Conservation (phyloP, 345 rosid species). For the Moricandia moricandioides region DNA sequence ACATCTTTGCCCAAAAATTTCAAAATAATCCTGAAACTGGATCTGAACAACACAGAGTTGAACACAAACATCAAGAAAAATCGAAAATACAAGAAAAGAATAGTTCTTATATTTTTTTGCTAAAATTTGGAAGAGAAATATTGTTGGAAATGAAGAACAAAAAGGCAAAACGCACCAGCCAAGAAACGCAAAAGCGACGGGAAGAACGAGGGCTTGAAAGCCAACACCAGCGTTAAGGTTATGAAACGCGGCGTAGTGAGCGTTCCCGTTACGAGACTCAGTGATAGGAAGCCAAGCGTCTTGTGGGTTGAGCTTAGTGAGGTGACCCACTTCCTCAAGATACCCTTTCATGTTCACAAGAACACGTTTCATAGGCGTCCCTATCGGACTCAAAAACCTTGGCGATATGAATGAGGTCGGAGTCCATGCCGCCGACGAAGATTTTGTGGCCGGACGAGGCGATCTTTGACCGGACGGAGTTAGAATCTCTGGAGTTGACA, state of each 20-base stretch:
- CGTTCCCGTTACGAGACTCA: slow-evolving; percentile 93
- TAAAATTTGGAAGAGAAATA: background rate
- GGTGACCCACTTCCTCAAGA: slow-evolving; percentile 89
- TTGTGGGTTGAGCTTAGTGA: slow-evolving; percentile 94
- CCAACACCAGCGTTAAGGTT: slow-evolving; percentile 96
- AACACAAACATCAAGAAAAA: slow-evolving; percentile 21
- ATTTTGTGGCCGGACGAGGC: slow-evolving; percentile 70
- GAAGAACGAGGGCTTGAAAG: slow-evolving; percentile 87
- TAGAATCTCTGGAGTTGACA: slow-evolving; percentile 87
- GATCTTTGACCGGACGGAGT: slow-evolving; percentile 97
- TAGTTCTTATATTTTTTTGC: too few species aligned
- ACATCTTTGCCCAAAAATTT: background rate
- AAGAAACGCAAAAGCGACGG: slow-evolving; percentile 91
- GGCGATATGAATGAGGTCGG: slow-evolving; percentile 97
- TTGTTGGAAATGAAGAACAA: background rate
- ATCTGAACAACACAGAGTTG: slow-evolving; percentile 21
- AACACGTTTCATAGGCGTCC: slow-evolving; percentile 98
- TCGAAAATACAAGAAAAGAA: background rate
- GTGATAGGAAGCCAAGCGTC: slow-evolving; percentile 99
- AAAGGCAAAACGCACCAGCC: slow-evolving; percentile 66
- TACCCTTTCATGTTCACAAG: slow-evolving; percentile 90
- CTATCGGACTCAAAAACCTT: slow-evolving; percentile 87
- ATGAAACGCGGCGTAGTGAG: slow-evolving; percentile 97
- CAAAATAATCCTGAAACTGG: background rate
- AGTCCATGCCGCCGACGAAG: slow-evolving; percentile 84